Percentiles rank a stretch among this genome's conserved stretches.
Evolutionary conservation across 2,329 filamentous ascomycete species (phyloP).

Genomic region (Leptographium radiaticola): DNA sequence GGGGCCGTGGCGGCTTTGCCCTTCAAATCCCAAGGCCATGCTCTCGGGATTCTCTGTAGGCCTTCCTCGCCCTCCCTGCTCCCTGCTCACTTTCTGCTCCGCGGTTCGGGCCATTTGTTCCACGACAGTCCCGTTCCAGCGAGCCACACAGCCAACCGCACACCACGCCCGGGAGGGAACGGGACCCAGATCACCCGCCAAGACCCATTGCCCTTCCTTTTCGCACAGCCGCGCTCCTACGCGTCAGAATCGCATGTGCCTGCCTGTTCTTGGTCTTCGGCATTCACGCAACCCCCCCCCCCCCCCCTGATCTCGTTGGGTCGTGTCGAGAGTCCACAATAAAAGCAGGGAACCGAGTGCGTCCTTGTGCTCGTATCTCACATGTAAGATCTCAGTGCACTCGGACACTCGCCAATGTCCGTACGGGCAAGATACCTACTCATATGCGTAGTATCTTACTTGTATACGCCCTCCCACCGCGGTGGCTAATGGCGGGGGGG

Average conservation of each 20-base stretch:
- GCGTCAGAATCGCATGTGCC: neutral
- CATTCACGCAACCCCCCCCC: neutral
- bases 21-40: conserved; percentile 19
- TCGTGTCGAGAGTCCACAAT: neutral
- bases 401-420: too few species aligned
- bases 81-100: neutral
- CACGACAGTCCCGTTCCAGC: neutral
- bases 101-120: neutral
- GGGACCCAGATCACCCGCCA: neutral
- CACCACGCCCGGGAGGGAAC: neutral
- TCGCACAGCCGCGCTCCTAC: neutral
- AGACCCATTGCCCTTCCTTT: neutral
- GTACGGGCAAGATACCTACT: too few species aligned
- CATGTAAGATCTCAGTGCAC: too few species aligned
- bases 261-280: neutral
- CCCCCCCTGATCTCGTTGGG: neutral
- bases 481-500: too few species aligned
- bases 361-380: too few species aligned
- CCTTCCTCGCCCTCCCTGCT: neutral
- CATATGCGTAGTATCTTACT: too few species aligned
- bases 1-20: conserved; percentile 10
- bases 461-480: too few species aligned
- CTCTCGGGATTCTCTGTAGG: conserved; percentile 16
- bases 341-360: neutral
- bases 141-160: neutral